These are phyloP conservation scores for Schizopora paradoxa DNA, from an alignment of 1,284 basidiomycete genomes.

Conservation along the genomic window DNA sequence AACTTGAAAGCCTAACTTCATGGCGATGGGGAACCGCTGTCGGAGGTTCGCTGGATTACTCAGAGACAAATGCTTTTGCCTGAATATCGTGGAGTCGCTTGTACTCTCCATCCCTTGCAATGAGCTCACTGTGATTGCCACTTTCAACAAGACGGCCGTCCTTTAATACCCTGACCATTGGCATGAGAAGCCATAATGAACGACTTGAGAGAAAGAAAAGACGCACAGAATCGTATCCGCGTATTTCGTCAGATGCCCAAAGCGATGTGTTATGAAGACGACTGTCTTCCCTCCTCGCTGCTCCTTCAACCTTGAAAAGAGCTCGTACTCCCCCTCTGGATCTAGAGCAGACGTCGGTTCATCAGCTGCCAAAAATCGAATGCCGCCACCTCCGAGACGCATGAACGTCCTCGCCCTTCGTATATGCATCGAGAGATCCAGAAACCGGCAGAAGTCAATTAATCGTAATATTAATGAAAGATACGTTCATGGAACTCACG, in stretches of 20 bases:
- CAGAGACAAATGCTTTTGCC: slow-evolving; percentile 3
- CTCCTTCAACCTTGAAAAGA: slow-evolving; percentile 29
- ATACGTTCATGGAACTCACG: slow-evolving; percentile 26
- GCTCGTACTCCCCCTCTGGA: slow-evolving; percentile 30
- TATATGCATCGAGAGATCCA: background rate
- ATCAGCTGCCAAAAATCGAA: slow-evolving; percentile 35
- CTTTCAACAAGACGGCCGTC: slow-evolving; percentile 12
- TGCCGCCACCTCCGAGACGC: slow-evolving; percentile 26
- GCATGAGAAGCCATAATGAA: background rate
- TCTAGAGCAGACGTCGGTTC: slow-evolving; percentile 37
- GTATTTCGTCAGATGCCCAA: slow-evolving; percentile 30
- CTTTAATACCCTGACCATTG: slow-evolving; percentile 2
- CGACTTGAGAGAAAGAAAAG: background rate
- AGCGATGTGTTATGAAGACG: slow-evolving; percentile 36
- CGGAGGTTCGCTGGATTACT: too few species aligned
- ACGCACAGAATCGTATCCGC: slow-evolving; percentile 40
- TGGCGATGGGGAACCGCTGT: too few species aligned
- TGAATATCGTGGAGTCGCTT: slow-evolving; percentile 10
- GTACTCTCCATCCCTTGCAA: slow-evolving; percentile 8
- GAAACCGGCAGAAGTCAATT: background rate
- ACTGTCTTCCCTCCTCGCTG: slow-evolving; percentile 30
- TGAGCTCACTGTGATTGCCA: slow-evolving; percentile 10
- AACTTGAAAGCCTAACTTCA: too few species aligned
- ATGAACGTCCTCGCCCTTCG: slow-evolving; percentile 38
- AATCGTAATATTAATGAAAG: background rate